Evolutionary conservation across 345 rosid species (phyloP).

Genomic region (Populus alba): DNA sequence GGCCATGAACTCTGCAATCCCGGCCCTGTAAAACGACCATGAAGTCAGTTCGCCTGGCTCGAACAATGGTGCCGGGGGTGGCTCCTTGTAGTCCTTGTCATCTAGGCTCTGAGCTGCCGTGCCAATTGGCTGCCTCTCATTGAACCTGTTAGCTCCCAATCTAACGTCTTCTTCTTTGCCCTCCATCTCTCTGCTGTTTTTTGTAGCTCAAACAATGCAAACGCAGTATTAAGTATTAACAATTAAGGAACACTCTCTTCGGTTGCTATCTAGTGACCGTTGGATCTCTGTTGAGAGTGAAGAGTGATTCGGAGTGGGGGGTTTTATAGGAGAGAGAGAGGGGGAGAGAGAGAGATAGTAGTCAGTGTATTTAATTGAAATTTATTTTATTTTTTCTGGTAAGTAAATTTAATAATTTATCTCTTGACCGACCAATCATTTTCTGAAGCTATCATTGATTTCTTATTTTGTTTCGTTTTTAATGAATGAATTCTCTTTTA

Average conservation of each 20-base stretch:
- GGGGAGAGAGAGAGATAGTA: conserved; percentile 1
- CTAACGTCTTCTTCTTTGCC: conserved; percentile 27
- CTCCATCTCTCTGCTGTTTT: conserved; percentile 6
- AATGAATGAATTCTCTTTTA: neutral
- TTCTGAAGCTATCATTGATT: neutral
- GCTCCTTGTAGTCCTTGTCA: conserved; percentile 22
- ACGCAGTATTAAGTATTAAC: neutral
- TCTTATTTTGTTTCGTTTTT: neutral
- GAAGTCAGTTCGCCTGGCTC: conserved; percentile 13
- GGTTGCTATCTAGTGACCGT: neutral
- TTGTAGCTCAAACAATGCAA: neutral
- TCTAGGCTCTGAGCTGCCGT: conserved; percentile 25
- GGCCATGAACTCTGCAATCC: conserved; percentile 21
- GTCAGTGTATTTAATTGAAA: conserved; percentile 12
- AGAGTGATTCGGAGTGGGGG: neutral
- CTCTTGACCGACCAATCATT: conserved; percentile 34
- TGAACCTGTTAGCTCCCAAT: conserved; percentile 25
- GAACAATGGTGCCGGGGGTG: conserved; percentile 17
- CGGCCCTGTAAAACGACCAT: conserved; percentile 23
- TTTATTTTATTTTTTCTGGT: neutral
- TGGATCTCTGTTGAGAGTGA: neutral
- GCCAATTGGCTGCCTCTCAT: conserved; percentile 20
- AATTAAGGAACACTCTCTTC: neutral
- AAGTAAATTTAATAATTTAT: conserved; percentile 4
- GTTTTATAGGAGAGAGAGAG: conserved; percentile 20